These are phyloP conservation scores for Calonectria ilicicola DNA, from an alignment of 2,329 filamentous ascomycete species.

Conservation along the genomic window DNA sequence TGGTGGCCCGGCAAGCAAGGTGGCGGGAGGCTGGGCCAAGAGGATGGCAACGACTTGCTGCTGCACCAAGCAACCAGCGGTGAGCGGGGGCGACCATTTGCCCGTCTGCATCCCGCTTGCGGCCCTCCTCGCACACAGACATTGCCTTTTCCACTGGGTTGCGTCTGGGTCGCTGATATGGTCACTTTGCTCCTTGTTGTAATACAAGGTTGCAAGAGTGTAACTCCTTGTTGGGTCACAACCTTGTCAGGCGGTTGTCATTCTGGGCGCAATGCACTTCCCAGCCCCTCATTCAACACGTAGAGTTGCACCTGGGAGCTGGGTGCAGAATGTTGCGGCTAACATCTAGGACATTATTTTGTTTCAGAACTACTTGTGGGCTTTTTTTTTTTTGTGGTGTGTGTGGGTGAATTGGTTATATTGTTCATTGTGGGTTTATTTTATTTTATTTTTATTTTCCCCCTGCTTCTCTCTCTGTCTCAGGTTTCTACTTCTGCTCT, in stretches of 20 bases:
- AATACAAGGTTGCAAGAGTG: conserved; percentile 19
- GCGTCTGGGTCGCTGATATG: conserved; percentile 25
- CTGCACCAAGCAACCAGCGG: conserved; percentile 30
- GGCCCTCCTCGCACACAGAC: conserved; percentile 21
- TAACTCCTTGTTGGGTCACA: conserved; percentile 6
- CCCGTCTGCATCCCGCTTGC: conserved; percentile 20
- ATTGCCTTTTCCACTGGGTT: conserved; percentile 29
- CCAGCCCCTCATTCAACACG: conserved; percentile 1
- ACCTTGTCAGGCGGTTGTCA: not conserved
- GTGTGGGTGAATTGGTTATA: not conserved
- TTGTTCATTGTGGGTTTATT: not conserved
- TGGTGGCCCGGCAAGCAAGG: conserved; percentile 13
- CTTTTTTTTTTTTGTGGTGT: too few species aligned
- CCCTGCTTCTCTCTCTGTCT: not conserved
- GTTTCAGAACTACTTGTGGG: conserved; percentile 10
- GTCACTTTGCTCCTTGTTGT: conserved; percentile 22
- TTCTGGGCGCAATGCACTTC: not conserved
- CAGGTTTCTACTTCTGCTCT: not conserved
- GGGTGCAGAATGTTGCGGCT: not conserved
- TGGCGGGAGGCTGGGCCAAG: conserved; percentile 22
- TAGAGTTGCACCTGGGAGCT: not conserved
- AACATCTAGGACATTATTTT: not conserved
- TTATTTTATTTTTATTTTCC: not conserved
- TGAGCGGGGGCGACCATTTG: conserved; percentile 26
- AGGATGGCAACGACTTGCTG: conserved; percentile 13